These are phyloP conservation scores for Uronychia setigera DNA, from an alignment of 73 alveolate species.

Conservation along the genomic window DNA sequence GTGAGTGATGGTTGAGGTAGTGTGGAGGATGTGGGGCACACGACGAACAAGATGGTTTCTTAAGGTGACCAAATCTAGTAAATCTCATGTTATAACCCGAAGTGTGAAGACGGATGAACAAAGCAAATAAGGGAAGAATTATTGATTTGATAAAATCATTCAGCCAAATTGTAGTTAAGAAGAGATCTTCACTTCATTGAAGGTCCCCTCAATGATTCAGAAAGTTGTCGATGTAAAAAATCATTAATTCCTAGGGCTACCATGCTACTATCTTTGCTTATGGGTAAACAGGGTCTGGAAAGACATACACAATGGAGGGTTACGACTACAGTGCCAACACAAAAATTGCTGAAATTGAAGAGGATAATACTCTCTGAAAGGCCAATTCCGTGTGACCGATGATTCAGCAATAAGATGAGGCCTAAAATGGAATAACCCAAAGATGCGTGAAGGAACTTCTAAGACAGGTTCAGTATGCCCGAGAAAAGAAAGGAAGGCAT, in stretches of 20 bases:
- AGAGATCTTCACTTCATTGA: not conserved
- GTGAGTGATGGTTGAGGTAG: no score
- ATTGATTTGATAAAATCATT: not conserved
- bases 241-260: not conserved
- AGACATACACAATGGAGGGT: not conserved
- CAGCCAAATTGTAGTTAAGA: not conserved
- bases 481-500: constrained; percentile 1
- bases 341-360: not conserved
- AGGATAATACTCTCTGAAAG: not conserved
- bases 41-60: not conserved
- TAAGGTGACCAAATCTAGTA: not conserved
- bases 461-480: not conserved
- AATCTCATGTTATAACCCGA: not conserved
- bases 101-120: not conserved
- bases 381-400: not conserved
- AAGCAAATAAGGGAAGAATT: not conserved
- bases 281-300: not conserved
- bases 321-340: not conserved
- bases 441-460: not conserved
- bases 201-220: not conserved
- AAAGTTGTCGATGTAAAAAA: not conserved
- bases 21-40: not conserved
- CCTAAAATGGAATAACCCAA: not conserved
- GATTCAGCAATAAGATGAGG: not conserved
- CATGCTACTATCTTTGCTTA: not conserved